Evolutionary conservation across 495 filamentous ascomycete species (phyloP).

Genomic region (Neurospora sp.): DNA sequence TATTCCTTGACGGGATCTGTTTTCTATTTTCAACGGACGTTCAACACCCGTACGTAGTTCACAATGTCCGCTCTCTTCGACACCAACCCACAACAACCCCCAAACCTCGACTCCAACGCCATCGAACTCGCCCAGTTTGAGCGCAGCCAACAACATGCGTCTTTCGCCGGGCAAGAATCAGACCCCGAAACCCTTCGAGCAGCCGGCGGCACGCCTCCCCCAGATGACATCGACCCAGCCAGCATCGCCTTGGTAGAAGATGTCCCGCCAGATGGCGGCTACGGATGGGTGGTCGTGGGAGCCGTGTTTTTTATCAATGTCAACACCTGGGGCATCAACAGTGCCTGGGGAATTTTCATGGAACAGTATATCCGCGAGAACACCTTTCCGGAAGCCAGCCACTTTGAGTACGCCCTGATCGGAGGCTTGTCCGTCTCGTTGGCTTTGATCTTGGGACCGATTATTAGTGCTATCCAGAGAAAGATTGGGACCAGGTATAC

Average conservation of each 20-base stretch:
- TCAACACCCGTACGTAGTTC: not conserved
- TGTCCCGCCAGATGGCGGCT: constrained; percentile 45
- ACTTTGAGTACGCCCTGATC: constrained; percentile 53
- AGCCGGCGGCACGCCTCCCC: not conserved
- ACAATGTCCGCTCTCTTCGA: not conserved
- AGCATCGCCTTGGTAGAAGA: constrained; percentile 3
- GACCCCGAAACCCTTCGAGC: not conserved
- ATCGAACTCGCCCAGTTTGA: not conserved
- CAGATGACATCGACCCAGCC: not conserved
- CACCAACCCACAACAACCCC: not conserved
- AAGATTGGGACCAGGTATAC: constrained; percentile 39
- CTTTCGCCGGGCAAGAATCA: not conserved
- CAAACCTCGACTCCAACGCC: not conserved
- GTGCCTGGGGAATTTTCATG: constrained; percentile 47
- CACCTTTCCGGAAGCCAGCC: constrained; percentile 46
- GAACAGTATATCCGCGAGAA: constrained; percentile 47
- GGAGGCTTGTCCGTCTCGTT: constrained; percentile 57
- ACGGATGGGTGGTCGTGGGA: constrained; percentile 49
- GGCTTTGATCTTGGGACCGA: constrained; percentile 47
- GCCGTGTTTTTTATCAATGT: constrained; percentile 41
- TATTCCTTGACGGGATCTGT: not conserved
- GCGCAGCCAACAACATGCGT: not conserved
- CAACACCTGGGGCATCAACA: constrained; percentile 49
- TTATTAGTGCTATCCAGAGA: constrained; percentile 45
- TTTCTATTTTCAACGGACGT: not conserved